Evolutionary conservation across 139 green algal genomes (phyloP).

Genomic region (Chlamydomonas applanata): DNA sequence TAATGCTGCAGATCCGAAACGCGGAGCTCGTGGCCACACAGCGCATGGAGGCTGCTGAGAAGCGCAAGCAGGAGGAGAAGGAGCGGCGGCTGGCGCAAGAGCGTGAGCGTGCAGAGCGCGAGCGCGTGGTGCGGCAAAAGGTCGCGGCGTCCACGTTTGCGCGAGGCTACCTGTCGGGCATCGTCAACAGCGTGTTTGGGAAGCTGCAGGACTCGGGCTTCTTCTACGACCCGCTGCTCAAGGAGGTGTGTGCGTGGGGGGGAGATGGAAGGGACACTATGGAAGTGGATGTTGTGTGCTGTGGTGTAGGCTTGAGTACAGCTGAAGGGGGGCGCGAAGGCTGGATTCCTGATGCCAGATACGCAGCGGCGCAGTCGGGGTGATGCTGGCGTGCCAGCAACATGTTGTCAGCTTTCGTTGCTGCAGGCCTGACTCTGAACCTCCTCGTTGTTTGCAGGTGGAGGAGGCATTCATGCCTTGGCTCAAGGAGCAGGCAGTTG

Average conservation of each 20-base stretch:
- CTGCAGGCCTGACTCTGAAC: neutral
- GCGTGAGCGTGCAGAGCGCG: slow-evolving; percentile 59
- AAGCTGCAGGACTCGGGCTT: slow-evolving; percentile 59
- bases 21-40: slow-evolving; percentile 80
- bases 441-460: slow-evolving; percentile 31
- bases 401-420: no score
- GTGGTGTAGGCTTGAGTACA: no score
- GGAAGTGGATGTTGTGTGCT: no score
- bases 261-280: no score
- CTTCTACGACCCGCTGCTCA: slow-evolving; percentile 83
- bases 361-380: no score
- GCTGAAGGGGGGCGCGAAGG: no score
- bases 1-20: slow-evolving; percentile 55
- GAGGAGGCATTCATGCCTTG: slow-evolving; percentile 75
- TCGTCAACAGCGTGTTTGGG: slow-evolving; percentile 70
- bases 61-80: slow-evolving; percentile 80
- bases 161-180: slow-evolving; percentile 76
- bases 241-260: slow-evolving; percentile 45
- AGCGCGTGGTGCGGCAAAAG: slow-evolving; percentile 46
- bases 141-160: slow-evolving; percentile 48
- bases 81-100: slow-evolving; percentile 61
- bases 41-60: slow-evolving; percentile 82
- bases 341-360: no score
- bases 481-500: slow-evolving; percentile 57
- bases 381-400: no score